Evolutionary conservation across 2,329 filamentous ascomycete genomes (phyloP).

Genomic region (Myriosclerotinia scirpicola): DNA sequence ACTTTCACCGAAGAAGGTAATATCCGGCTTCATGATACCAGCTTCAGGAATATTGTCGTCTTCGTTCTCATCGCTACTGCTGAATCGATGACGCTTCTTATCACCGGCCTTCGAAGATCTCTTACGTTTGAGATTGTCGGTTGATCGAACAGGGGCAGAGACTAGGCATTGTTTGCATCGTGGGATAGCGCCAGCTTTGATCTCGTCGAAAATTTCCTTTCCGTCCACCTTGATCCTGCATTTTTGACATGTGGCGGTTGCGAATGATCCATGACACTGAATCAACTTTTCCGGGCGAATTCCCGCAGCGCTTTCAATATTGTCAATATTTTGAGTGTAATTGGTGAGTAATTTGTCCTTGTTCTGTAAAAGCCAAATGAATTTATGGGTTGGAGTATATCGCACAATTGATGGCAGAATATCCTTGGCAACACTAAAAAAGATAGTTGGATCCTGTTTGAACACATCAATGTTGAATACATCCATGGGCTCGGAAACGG

Average conservation of each 20-base stretch:
- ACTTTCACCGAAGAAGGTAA: conserved; percentile 94
- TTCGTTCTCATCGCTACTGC: conserved; percentile 44
- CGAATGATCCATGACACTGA: conserved; percentile 96
- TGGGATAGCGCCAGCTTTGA: conserved; percentile 74
- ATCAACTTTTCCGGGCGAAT: conserved; percentile 79
- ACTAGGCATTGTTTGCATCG: conserved; percentile 69
- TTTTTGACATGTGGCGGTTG: conserved; percentile 83
- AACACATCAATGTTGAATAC: conserved; percentile 93
- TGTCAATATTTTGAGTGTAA: conserved; percentile 99
- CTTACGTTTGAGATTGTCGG: conserved; percentile 56
- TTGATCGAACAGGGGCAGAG: conserved; percentile 45
- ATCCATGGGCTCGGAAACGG: conserved; percentile 81
- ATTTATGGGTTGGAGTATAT: conserved; percentile 90
- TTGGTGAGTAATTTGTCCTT: conserved; percentile 90
- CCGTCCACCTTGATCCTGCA: conserved; percentile 75
- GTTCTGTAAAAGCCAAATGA: conserved; percentile 85
- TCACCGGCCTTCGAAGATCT: conserved; percentile 54
- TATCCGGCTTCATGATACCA: conserved; percentile 94
- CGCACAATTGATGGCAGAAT: conserved; percentile 79
- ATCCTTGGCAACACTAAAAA: conserved; percentile 88
- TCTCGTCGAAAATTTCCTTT: conserved; percentile 75
- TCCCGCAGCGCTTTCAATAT: conserved; percentile 84
- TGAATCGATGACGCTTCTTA: conserved; percentile 40
- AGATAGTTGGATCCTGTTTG: conserved; percentile 79
- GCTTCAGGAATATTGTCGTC: conserved; percentile 65